A percentile compares a stretch with the other conserved stretches of the same genome.
phyloP scores from a whole-genome alignment of 805 yeast species.

The Clavispora vitiphila region DNA sequence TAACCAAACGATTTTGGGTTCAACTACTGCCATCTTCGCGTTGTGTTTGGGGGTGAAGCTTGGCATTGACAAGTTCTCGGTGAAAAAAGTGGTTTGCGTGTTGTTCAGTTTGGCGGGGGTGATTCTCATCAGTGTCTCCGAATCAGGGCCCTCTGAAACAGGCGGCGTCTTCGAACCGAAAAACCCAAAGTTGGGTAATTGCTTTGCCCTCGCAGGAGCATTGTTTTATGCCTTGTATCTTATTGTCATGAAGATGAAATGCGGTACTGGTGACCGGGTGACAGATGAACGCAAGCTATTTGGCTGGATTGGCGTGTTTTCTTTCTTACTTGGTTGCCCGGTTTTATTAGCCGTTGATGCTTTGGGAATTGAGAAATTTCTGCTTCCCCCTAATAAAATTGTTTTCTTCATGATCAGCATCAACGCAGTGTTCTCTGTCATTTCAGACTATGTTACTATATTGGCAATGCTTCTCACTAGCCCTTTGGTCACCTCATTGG shows the following conservation, averaged over 20 bases:
- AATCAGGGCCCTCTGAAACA: conserved; percentile 14
- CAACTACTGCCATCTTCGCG: conserved; percentile 49
- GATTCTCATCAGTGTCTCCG: conserved; percentile 37
- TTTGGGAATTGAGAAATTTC: conserved; percentile 37
- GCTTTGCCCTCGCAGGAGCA: conserved; percentile 42
- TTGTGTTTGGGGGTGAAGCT: conserved; percentile 38
- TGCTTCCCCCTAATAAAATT: conserved; percentile 32
- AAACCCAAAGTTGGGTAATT: conserved; percentile 42
- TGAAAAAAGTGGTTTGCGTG: conserved; percentile 40
- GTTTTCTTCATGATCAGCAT: conserved; percentile 30
- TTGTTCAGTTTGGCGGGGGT: conserved; percentile 45
- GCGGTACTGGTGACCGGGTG: conserved; percentile 39
- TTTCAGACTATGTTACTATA: conserved; percentile 48
- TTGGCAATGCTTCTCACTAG: conserved; percentile 49
- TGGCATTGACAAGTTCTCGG: conserved; percentile 39
- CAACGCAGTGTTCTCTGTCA: conserved; percentile 42
- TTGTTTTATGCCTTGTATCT: conserved; percentile 43
- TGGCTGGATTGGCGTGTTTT: conserved; percentile 42
- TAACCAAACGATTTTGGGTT: conserved; percentile 46
- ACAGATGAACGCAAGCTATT: conserved; percentile 45
- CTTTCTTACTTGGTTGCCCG: conserved; percentile 38
- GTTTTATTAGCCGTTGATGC: conserved; percentile 29
- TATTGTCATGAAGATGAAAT: conserved; percentile 36
- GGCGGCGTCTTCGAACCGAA: conserved; percentile 23
- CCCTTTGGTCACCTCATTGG: conserved; percentile 48